A percentile compares a stretch with the other conserved stretches of the same genome.
Conservation (phyloP, 768 basidiomycete species). For the Sutorius australiensis region DNA sequence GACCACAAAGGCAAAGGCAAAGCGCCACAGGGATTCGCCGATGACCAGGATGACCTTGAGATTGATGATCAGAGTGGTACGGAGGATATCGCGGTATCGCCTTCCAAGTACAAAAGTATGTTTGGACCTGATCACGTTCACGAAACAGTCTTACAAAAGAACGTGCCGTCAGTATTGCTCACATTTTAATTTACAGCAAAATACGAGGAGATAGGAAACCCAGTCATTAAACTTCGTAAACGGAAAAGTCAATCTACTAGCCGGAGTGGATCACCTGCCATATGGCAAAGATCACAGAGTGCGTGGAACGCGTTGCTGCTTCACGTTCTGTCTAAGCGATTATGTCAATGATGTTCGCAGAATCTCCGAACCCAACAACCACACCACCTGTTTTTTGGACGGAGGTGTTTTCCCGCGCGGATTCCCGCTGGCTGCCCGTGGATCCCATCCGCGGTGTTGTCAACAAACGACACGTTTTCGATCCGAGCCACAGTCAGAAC, state of each 20-base stretch:
- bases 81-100: slow-evolving; percentile 34
- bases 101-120: slow-evolving; percentile 34
- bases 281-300: slow-evolving; percentile 17
- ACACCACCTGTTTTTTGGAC: slow-evolving; percentile 94
- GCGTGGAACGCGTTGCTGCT: slow-evolving; percentile 8
- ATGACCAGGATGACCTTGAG: slow-evolving; percentile 23
- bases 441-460: slow-evolving; percentile 82
- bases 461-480: slow-evolving; percentile 77
- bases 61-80: slow-evolving; percentile 36
- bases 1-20: slow-evolving; percentile 38
- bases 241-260: slow-evolving; percentile 47
- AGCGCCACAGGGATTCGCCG: slow-evolving; percentile 18
- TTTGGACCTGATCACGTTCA: slow-evolving; percentile 11
- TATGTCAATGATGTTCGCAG: slow-evolving; percentile 23
- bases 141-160: neutral
- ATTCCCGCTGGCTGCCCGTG: slow-evolving; percentile 88
- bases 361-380: slow-evolving; percentile 45
- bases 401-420: slow-evolving; percentile 91
- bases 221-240: slow-evolving; percentile 57
- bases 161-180: slow-evolving; percentile 4
- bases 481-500: slow-evolving; percentile 48
- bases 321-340: slow-evolving; percentile 19
- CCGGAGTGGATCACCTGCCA: slow-evolving; percentile 31
- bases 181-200: slow-evolving; percentile 39
- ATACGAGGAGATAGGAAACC: slow-evolving; percentile 54